phyloP scores from a whole-genome alignment of 2,329 filamentous ascomycete species.

The Escovopsis sp. region DNA sequence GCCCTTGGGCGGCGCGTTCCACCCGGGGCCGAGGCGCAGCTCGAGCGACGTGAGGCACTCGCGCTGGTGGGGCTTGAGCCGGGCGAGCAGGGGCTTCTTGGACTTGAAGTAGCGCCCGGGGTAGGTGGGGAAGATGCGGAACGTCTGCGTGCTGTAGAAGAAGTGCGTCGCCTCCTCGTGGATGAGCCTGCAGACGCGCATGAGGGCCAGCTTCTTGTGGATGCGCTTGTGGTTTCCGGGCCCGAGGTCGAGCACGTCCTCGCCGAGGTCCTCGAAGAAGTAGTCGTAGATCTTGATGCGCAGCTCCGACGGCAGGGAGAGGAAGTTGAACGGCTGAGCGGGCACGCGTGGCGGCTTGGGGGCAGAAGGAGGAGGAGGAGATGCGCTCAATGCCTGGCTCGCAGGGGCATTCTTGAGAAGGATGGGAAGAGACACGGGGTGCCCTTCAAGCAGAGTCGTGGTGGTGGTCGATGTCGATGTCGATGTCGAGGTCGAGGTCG shows the following conservation, averaged over 20 bases:
- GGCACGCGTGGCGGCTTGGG: constrained; percentile 18
- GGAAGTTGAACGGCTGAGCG: constrained; percentile 44
- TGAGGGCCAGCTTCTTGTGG: constrained; percentile 42
- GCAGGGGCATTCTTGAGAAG: constrained; percentile 18
- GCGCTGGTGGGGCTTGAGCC: constrained; percentile 47
- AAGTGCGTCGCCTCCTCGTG: constrained; percentile 48
- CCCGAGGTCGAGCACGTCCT: constrained; percentile 49
- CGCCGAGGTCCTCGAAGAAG: constrained; percentile 39
- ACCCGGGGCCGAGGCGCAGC: constrained; percentile 58
- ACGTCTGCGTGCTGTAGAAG: constrained; percentile 48
- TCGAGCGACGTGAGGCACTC: constrained; percentile 48
- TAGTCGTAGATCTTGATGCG: constrained; percentile 54
- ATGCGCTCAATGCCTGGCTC: constrained; percentile 10
- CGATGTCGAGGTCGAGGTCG: constrained; percentile 23
- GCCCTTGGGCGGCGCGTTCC: constrained; percentile 52
- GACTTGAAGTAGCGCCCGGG: constrained; percentile 56
- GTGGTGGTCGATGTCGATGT: constrained; percentile 6
- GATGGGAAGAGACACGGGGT: constrained; percentile 26
- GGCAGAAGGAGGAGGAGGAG: too few relatives aligned
- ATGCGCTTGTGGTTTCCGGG: constrained; percentile 50
- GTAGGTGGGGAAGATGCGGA: constrained; percentile 53
- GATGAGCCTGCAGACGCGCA: constrained; percentile 46
- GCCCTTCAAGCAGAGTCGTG: constrained; percentile 24
- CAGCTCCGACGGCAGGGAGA: constrained; percentile 54
- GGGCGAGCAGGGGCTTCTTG: constrained; percentile 55